Evolutionary conservation across 2,329 filamentous ascomycete species (phyloP).

Genomic region (Bipolaris oryzae): DNA sequence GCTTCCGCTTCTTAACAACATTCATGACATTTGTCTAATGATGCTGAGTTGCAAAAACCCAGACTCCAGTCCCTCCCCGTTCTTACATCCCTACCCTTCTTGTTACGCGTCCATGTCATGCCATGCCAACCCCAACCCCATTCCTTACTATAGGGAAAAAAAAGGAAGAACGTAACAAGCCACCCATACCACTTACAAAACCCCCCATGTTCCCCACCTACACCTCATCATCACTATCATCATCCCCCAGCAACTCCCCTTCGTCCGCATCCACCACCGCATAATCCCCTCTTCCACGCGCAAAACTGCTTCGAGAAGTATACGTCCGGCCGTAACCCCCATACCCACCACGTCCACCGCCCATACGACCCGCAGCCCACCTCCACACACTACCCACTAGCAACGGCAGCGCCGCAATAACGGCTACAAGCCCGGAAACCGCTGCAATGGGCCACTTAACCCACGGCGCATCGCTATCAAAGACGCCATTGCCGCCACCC

Average conservation of each 20-base stretch:
- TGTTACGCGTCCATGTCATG: no score
- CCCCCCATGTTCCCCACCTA: conserved; percentile 38
- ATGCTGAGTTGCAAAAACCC: no score
- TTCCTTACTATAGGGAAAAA: background rate
- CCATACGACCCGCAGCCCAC: conserved; percentile 58
- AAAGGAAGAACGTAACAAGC: background rate
- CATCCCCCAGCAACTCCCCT: conserved; percentile 90
- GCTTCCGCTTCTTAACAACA: no score
- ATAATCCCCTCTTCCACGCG: conserved; percentile 85
- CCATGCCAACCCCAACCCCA: no score
- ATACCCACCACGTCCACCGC: conserved; percentile 51
- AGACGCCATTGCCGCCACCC: conserved; percentile 22
- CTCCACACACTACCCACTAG: conserved; percentile 76
- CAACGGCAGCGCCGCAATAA: conserved; percentile 65
- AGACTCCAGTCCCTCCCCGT: no score
- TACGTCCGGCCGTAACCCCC: conserved; percentile 62
- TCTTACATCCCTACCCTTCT: no score
- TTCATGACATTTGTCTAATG: no score
- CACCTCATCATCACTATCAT: conserved; percentile 90
- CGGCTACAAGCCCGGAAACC: conserved; percentile 61
- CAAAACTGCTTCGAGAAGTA: conserved; percentile 87
- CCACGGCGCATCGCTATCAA: conserved; percentile 73
- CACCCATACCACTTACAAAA: background rate
- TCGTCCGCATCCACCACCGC: conserved; percentile 89
- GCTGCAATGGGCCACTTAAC: conserved; percentile 73